These are phyloP conservation scores for Azolla pinnata DNA, from an alignment of 75 land plant species.

Conservation along the genomic window DNA sequence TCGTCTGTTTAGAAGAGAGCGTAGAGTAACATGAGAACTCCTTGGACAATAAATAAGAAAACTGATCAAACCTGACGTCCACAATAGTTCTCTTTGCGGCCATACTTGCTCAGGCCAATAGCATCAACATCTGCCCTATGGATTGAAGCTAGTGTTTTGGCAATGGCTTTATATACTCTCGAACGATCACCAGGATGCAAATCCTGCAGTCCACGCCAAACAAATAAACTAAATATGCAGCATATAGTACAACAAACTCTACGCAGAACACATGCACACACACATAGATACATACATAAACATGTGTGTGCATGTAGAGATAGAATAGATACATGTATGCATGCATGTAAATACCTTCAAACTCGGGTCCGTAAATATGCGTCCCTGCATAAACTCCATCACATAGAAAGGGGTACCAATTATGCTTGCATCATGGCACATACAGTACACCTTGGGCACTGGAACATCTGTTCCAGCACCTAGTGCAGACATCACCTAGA, in stretches of 20 bases:
- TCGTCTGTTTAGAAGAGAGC: not conserved
- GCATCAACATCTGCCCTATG: conserved; percentile 71
- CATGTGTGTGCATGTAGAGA: no score
- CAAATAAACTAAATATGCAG: no score
- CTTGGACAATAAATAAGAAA: no score
- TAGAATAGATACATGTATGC: no score
- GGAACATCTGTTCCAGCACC: conserved; percentile 62
- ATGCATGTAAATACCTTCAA: conserved; percentile 71
- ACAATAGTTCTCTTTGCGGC: conserved; percentile 72
- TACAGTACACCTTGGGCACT: conserved; percentile 77
- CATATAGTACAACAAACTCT: no score
- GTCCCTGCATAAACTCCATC: conserved; percentile 93
- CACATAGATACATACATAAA: no score
- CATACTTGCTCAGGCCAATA: conserved; percentile 65
- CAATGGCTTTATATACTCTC: conserved; percentile 61
- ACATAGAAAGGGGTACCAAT: conserved; percentile 96
- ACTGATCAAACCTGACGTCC: conserved; percentile 80
- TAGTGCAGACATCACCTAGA: conserved; percentile 73
- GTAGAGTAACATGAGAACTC: no score
- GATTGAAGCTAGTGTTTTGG: conserved; percentile 61
- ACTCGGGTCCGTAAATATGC: conserved; percentile 59
- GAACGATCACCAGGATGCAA: conserved; percentile 44
- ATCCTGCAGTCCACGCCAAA: conserved; percentile 13
- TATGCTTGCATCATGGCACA: conserved; percentile 75
- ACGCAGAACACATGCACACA: no score